phyloP scores from a whole-genome alignment of 805 yeast genomes.

The Lipomyces japonicus region DNA sequence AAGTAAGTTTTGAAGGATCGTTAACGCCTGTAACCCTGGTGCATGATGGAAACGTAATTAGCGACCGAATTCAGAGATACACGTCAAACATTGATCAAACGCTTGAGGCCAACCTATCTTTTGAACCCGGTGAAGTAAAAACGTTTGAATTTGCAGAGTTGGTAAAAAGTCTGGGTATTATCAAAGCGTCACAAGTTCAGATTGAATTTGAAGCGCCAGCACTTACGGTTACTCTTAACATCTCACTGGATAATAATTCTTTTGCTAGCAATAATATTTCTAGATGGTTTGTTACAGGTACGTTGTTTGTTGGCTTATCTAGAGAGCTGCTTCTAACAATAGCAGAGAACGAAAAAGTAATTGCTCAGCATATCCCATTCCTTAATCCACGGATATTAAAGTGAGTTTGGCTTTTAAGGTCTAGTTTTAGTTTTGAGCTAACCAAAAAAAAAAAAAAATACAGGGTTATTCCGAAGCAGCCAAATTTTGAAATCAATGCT shows the following conservation, averaged over 20 bases:
- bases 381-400: conserved; percentile 8
- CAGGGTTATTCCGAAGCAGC: conserved; percentile 24
- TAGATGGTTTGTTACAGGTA: conserved; percentile 17
- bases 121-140: conserved; percentile 23
- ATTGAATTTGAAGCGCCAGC: conserved; percentile 16
- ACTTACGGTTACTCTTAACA: conserved; percentile 8
- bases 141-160: conserved; percentile 33
- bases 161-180: conserved; percentile 33
- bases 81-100: conserved; percentile 1
- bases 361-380: conserved; percentile 9
- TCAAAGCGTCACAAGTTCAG: conserved; percentile 25
- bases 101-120: conserved; percentile 27
- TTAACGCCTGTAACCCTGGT: conserved; percentile 12
- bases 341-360: conserved; percentile 5
- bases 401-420: neutral
- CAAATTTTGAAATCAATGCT: conserved; percentile 18
- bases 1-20: conserved; percentile 18
- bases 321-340: neutral
- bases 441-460: neutral
- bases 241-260: neutral
- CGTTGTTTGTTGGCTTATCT: neutral
- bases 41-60: conserved; percentile 1
- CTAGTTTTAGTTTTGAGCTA: neutral
- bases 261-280: conserved; percentile 5
- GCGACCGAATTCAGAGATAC: neutral